Base-by-base conservation (phyloP, 345 rosid genomes). In the Citrus reticulata region DNA sequence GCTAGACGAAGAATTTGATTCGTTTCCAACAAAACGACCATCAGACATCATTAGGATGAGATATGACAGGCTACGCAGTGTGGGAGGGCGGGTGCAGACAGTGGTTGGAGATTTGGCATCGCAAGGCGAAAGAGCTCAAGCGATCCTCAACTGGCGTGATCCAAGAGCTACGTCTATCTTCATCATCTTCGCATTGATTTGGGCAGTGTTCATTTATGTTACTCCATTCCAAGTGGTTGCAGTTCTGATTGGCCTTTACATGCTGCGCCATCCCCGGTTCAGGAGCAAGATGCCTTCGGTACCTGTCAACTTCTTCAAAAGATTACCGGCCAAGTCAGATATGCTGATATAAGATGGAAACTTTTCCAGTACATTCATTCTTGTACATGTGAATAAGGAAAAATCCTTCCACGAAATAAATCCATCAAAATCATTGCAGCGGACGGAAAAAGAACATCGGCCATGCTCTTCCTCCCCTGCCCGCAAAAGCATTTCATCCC, bases 101-200 rank as follows among this genome's bases (percentile, higher is more conserved):
- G 98, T 94, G 37, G 89, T 88, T 14, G 98, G 99, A 2, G 98
- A 96, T 72, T 77, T 96, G 54, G 99, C 97, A 4, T 90, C 95
- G 7, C 98, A 94, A 80, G 95, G 92, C 65, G 99, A 96, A 84
- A 90, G 99, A 77, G 78, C 89, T 54, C 98, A 89, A 71, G 95
- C 98, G 22, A 42, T 96, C 40, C 91, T 96, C 40, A 94, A 97
- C 91, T 94, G 99, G 99, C 83, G 99, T 78, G 99, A 96, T 84
- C 92, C 99, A 11, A 86, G 98, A 77, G 99, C 93, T 13, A 94
- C 97, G 0, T 89, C 98, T 27, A 86, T 96, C 64, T 93, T 96
- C 77, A 89, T 93, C 77, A 81, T 93, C 80, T 86, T 94, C 75
- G 83, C 95, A 9, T 78, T 96, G 90, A 79, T 94, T 58, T 87